Evolutionary conservation across 2,329 filamentous ascomycete genomes (phyloP).

Genomic region (Furcasterigmium sp.): DNA sequence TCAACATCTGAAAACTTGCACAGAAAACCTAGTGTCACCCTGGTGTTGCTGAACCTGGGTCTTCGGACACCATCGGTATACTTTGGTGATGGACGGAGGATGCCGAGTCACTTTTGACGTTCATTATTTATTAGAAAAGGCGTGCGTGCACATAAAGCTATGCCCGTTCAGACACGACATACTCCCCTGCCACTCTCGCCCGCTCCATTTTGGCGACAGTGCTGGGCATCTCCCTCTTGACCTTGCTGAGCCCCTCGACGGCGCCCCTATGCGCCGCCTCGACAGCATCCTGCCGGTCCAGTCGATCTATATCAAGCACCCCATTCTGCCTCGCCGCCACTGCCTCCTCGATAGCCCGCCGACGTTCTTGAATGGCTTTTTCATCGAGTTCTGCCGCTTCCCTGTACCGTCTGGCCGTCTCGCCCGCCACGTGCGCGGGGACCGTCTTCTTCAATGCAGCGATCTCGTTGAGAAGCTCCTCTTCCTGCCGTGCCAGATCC

Average conservation of each 20-base stretch:
- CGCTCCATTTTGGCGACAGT: constrained; percentile 61
- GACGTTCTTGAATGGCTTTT: constrained; percentile 20
- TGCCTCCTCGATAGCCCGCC: constrained; percentile 12
- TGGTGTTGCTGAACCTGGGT: too few relatives aligned
- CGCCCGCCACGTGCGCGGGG: constrained; percentile 36
- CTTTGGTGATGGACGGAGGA: too few relatives aligned
- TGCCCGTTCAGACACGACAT: constrained; percentile 40
- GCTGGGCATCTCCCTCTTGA: constrained; percentile 57
- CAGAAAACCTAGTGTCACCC: too few relatives aligned
- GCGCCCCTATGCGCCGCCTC: constrained; percentile 41
- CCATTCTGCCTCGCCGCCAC: constrained; percentile 14
- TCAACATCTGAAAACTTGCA: too few relatives aligned
- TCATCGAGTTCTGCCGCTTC: constrained; percentile 38
- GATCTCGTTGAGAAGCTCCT: constrained; percentile 59
- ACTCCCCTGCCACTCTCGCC: constrained; percentile 53
- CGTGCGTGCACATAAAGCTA: not conserved
- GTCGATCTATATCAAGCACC: constrained; percentile 22
- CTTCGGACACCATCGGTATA: too few relatives aligned
- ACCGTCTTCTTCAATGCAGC: constrained; percentile 52
- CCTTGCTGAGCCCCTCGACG: constrained; percentile 42
- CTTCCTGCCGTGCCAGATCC: constrained; percentile 56
- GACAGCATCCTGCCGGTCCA: constrained; percentile 40
- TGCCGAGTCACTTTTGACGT: too few relatives aligned
- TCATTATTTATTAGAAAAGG: too few relatives aligned
- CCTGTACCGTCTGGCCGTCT: constrained; percentile 28